Percentiles rank a stretch among this genome's conserved stretches.
Evolutionary conservation across 2,329 filamentous ascomycete genomes (phyloP).

Genomic region (Beauveria bassiana): DNA sequence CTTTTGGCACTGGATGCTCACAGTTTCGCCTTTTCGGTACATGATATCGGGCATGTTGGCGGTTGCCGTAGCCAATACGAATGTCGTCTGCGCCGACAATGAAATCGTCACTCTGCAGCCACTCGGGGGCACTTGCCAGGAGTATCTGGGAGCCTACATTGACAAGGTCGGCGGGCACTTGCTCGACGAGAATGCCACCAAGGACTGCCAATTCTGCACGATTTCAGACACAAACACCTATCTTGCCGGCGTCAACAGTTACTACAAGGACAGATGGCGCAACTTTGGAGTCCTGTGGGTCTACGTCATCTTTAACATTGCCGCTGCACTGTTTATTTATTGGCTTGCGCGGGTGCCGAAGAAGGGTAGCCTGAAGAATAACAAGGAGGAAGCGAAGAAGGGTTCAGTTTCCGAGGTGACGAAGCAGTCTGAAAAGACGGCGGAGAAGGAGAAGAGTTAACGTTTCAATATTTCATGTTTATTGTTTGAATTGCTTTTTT

Average conservation of each 20-base stretch:
- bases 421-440: not conserved
- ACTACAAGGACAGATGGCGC: slow-evolving; percentile 56
- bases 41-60: slow-evolving; percentile 65
- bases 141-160: slow-evolving; percentile 51
- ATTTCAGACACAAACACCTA: slow-evolving; percentile 45
- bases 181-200: slow-evolving; percentile 36
- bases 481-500: not conserved
- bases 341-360: slow-evolving; percentile 45
- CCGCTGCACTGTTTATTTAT: slow-evolving; percentile 46
- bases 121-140: slow-evolving; percentile 48
- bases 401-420: not conserved
- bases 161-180: slow-evolving; percentile 44
- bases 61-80: slow-evolving; percentile 58
- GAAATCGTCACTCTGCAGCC: slow-evolving; percentile 65
- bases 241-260: slow-evolving; percentile 38
- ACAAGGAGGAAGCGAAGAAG: not conserved
- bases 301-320: slow-evolving; percentile 52
- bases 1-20: slow-evolving; percentile 73
- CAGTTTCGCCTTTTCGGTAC: slow-evolving; percentile 73
- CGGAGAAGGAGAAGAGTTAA: not conserved
- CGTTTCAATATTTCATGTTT: not conserved
- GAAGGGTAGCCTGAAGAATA: slow-evolving; percentile 24
- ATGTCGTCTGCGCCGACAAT: slow-evolving; percentile 58
- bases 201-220: slow-evolving; percentile 48
- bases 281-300: slow-evolving; percentile 59